Percentiles rank a stretch among this genome's conserved stretches.
Conservation (phyloP, 768 basidiomycete genomes). For the Termitomyces sp. region DNA sequence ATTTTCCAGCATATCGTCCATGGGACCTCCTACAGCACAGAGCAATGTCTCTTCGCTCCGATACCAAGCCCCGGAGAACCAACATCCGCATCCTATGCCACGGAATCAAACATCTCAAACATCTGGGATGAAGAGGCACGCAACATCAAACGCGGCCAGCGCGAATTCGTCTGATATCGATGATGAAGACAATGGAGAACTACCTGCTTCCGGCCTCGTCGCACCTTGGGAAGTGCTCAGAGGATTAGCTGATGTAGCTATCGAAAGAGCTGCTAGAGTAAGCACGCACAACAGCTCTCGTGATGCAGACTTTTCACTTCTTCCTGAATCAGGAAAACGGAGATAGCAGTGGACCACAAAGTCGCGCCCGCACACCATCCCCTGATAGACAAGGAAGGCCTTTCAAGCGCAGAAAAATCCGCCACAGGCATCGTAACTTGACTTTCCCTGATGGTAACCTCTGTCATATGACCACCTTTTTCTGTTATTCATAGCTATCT, state of each 20-base stretch:
- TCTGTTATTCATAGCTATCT: conserved; percentile 8
- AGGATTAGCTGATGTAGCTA: conserved; percentile 76
- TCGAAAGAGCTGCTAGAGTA: conserved; percentile 74
- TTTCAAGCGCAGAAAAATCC: conserved; percentile 64
- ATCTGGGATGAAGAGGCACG: conserved; percentile 52
- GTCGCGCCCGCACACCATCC: conserved; percentile 67
- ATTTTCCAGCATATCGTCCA: conserved; percentile 61
- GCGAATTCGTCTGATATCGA: conserved; percentile 83
- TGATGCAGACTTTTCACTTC: conserved; percentile 7
- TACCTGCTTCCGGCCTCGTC: conserved; percentile 76
- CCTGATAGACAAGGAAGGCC: conserved; percentile 67
- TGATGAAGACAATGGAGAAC: conserved; percentile 73
- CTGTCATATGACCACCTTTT: conserved; percentile 1
- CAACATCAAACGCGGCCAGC: conserved; percentile 65
- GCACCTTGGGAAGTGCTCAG: conserved; percentile 85
- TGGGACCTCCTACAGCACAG: conserved; percentile 39
- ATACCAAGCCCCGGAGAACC: conserved; percentile 42
- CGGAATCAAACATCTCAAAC: conserved; percentile 31
- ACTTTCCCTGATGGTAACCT: conserved; percentile 72
- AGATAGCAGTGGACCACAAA: conserved; percentile 69
- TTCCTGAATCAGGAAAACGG: conserved; percentile 58
- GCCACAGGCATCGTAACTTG: conserved; percentile 55
- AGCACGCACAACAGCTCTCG: conserved; percentile 12
- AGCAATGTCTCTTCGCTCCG: conserved; percentile 55
- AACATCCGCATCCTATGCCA: conserved; percentile 24